Conservation (phyloP, 2,329 filamentous ascomycete species). For the Colletotrichum gigasporum region DNA sequence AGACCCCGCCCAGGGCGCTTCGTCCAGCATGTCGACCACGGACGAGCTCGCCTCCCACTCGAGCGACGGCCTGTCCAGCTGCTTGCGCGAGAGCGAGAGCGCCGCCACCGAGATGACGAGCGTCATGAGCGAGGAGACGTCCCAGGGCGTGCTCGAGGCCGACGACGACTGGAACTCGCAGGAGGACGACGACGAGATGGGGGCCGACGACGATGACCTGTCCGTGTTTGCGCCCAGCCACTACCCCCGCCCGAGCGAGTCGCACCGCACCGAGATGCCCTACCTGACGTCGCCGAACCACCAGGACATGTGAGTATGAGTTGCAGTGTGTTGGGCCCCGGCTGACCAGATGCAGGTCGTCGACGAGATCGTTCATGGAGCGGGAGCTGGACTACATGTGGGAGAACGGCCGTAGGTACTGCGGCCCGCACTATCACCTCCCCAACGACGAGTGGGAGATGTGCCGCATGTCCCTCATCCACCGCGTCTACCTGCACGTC, state of each 20-base stretch:
- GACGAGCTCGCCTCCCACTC: slow-evolving; percentile 43
- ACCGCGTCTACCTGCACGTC: slow-evolving; percentile 69
- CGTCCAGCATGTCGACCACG: slow-evolving; percentile 42
- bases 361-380: slow-evolving; percentile 59
- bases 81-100: slow-evolving; percentile 43
- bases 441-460: slow-evolving; percentile 74
- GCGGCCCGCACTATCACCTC: slow-evolving; percentile 67
- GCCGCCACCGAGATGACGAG: slow-evolving; percentile 49
- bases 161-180: slow-evolving; percentile 32
- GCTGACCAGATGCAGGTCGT: slow-evolving; percentile 43
- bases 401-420: slow-evolving; percentile 71
- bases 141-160: slow-evolving; percentile 34
- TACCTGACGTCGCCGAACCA: slow-evolving; percentile 41
- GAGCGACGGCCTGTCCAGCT: slow-evolving; percentile 44
- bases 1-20: slow-evolving; percentile 28
- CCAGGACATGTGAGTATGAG: slow-evolving; percentile 50
- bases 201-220: slow-evolving; percentile 48
- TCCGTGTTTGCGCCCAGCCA: slow-evolving; percentile 54
- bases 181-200: slow-evolving; percentile 39
- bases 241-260: slow-evolving; percentile 47
- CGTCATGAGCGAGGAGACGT: slow-evolving; percentile 44
- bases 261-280: slow-evolving; percentile 47
- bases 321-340: slow-evolving; percentile 22
- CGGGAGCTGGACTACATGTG: slow-evolving; percentile 64
- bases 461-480: slow-evolving; percentile 67